Conservation (phyloP, 345 rosid genomes). For the Eucalyptus polyanthemos region DNA sequence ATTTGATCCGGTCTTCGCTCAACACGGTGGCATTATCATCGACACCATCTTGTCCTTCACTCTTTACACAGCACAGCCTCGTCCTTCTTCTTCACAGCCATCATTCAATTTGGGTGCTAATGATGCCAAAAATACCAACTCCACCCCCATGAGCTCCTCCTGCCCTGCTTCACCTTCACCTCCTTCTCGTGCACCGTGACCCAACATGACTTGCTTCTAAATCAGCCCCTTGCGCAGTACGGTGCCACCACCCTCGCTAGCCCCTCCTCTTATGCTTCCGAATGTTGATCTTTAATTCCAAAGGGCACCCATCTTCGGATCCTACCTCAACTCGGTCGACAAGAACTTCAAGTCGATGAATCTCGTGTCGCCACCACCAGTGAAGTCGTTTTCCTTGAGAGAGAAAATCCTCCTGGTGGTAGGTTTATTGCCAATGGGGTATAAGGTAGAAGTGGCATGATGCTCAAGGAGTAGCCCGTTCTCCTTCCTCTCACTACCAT, state of each 20-base stretch:
- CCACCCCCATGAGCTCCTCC: conserved; percentile 59
- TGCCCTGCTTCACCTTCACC: conserved; percentile 35
- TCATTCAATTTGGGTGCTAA: too few species aligned
- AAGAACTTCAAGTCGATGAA: conserved; percentile 83
- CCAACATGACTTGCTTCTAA: conserved; percentile 31
- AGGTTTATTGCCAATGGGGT: background rate
- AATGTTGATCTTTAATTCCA: conserved; percentile 30
- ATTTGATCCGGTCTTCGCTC: background rate
- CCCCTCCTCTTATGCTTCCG: conserved; percentile 40
- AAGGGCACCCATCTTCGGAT: conserved; percentile 7
- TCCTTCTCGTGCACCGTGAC: conserved; percentile 46
- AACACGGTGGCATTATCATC: too few species aligned
- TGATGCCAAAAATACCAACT: too few species aligned
- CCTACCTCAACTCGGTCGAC: conserved; percentile 10
- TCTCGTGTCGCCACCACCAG: conserved; percentile 53
- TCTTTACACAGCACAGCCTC: background rate
- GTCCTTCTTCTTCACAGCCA: too few species aligned
- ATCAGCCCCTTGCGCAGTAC: background rate
- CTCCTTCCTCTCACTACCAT: conserved; percentile 33
- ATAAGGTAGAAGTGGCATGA: background rate
- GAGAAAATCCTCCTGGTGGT: conserved; percentile 50
- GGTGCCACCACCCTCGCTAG: background rate
- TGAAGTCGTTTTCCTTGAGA: conserved; percentile 57
- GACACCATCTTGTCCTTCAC: background rate
- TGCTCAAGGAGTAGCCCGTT: background rate